Evolutionary conservation across 108 stramenopile species (phyloP).

Genomic region (Nannochloropsis gaditana): DNA sequence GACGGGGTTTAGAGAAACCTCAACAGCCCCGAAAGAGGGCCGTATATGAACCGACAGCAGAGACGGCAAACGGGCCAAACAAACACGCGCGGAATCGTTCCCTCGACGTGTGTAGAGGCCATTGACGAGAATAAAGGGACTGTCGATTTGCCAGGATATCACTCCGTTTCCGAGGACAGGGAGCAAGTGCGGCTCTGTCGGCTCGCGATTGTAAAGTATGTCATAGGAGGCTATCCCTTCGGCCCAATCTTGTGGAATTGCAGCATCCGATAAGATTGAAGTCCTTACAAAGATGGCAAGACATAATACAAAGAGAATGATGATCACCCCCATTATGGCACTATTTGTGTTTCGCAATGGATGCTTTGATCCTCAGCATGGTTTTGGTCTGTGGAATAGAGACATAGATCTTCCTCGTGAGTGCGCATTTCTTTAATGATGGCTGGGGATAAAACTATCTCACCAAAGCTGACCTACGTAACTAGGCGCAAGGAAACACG

Average conservation of each 20-base stretch:
- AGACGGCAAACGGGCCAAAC: not conserved
- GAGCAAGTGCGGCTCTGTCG: not conserved
- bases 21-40: not conserved
- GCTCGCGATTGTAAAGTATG: not conserved
- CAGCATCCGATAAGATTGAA: too few relatives aligned
- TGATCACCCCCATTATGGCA: too few relatives aligned
- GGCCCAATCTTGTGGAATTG: not conserved
- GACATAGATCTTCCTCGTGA: too few relatives aligned
- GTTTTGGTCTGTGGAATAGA: too few relatives aligned
- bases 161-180: not conserved
- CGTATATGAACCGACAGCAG: not conserved
- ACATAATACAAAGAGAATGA: too few relatives aligned
- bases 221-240: not conserved
- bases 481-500: too few relatives aligned
- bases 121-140: not conserved
- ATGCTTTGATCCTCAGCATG: too few relatives aligned
- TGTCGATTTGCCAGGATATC: not conserved
- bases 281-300: too few relatives aligned
- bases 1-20: not conserved
- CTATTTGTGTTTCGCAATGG: too few relatives aligned
- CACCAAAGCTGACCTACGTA: too few relatives aligned
- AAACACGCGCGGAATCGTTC: not conserved
- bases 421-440: too few relatives aligned
- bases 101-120: not conserved
- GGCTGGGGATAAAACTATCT: too few relatives aligned